Evolutionary conservation across 306 rosid species (phyloP), one percentile per base, ranked within the genome.

Genomic region (Neltuma alba): DNA sequence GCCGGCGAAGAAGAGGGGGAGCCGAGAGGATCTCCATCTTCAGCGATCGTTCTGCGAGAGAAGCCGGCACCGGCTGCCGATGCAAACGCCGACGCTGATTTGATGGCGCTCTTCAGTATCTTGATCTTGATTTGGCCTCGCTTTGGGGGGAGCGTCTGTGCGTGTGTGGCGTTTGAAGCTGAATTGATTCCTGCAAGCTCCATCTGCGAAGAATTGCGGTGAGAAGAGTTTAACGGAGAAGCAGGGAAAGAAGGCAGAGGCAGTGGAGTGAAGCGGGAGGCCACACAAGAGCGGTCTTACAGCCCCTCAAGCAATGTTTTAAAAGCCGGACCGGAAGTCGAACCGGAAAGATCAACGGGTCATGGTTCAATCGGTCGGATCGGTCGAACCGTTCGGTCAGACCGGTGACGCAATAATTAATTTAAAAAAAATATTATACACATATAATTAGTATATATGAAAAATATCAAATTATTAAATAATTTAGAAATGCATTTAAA

Each of bases 81-180:
- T 0, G 50, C 61, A 12, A 79, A 45, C 2, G 81, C 50, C 33
- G 37, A 72, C 5, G 52, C 78, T 1, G 80, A 69, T 2, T 10
- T 67, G 5, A 73, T 1, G 27, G 86, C 2, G 14, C 41, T 33
- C 68, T 70, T 84, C n/a, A 87, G 0, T 3, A 84, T 83, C 63
- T 65, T 54, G 12, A 76, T n/a, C 79, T 85, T 87, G 12, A 91
- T 48, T 15, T 20, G 83, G 4, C 92, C 91, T 10, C 92, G 83
- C 57, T 18, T 65, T 0, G 86, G 90, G 0, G 84, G 87, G 33
- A 37, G 50, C 18, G 20, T 37, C 18, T 38, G 16, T 3, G 30
- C 1, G 50, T 11, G 50, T 21, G 21, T 66, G 4, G 1, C 7
- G 8, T 20, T 66, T 4, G 72, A 37, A 66, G 25, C 15, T 10